Evolutionary conservation across 1,139 yeast genomes (phyloP).

Genomic region (Geotrichum aggregatum): DNA sequence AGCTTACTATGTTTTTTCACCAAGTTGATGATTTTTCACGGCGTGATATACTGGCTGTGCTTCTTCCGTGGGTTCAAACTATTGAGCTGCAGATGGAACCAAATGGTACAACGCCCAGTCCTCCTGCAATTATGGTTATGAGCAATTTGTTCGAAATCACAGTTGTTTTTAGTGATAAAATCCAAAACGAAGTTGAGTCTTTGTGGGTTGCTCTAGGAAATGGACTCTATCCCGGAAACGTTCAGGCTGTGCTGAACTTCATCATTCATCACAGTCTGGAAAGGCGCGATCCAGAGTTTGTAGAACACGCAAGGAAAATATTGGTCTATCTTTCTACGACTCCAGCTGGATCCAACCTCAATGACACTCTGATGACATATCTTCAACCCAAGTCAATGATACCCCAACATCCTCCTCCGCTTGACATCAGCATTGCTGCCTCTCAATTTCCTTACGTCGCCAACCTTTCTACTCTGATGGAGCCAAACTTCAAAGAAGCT

Average conservation of each 20-base stretch:
- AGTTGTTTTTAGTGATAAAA: constrained; percentile 63
- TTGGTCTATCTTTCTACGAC: constrained; percentile 68
- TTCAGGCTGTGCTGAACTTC: constrained; percentile 67
- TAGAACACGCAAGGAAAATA: constrained; percentile 74
- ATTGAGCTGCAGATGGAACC: constrained; percentile 61
- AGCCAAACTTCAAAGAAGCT: constrained; percentile 61
- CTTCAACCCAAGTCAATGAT: constrained; percentile 85
- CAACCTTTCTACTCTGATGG: constrained; percentile 54
- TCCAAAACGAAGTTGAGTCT: constrained; percentile 86
- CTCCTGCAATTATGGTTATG: constrained; percentile 59
- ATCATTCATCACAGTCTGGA: constrained; percentile 65
- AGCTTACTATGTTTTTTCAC: constrained; percentile 65
- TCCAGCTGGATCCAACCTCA: constrained; percentile 52
- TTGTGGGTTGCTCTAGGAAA: constrained; percentile 90
- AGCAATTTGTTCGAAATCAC: constrained; percentile 82
- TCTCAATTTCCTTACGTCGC: constrained; percentile 68
- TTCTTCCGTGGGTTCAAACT: constrained; percentile 87
- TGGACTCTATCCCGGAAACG: constrained; percentile 61
- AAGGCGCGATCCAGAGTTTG: constrained; percentile 67
- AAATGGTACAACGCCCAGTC: constrained; percentile 35
- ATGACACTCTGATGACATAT: constrained; percentile 62
- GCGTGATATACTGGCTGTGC: constrained; percentile 71
- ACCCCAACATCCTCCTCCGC: constrained; percentile 52
- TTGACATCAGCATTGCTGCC: constrained; percentile 34
- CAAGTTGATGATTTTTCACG: constrained; percentile 57